Base-by-base conservation (phyloP, 225 moss, liverwort and hornwort species). In the Climacium dendroides region DNA sequence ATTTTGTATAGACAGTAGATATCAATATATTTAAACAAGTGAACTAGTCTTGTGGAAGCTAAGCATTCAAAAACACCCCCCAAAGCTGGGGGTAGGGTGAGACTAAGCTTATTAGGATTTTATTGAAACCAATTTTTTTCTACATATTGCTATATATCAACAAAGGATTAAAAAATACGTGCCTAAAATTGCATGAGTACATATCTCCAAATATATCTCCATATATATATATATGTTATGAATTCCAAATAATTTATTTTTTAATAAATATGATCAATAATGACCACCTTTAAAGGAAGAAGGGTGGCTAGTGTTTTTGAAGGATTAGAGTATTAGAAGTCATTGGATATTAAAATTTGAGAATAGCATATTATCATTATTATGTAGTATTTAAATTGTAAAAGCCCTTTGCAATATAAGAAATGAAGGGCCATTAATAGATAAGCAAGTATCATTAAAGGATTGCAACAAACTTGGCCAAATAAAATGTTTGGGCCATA, bases 251-350 rank as follows among this genome's bases (percentile, higher is more conserved):
- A 15, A 24, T 35, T 12, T 24, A 35, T 15, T 6, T 32, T 34
- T 7, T 16, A 5, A 10, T 7, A 13, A 10, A 29, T n/a, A n/a
- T n/a, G n/a, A n/a, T n/a, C n/a, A n/a, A 19, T 1, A 47, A 10
- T 0, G 2, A 47, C 4, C 5, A 13, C 1, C 3, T 52, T 70
- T 52, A 0, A 9, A 0, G 5, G 3, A 3, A 1, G 1, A 75
- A 3, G 4, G 11, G 1, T n/a, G 1, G 2, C 6, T 77, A 0
- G 35, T n/a, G 5, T n/a, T 37, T 55, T 37, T 55, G 5, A 78
- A 0, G 3, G 4, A 2, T 25, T 37, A 57, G 3, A 35, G 1
- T 57, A 2, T 28, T 57, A 1, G 3, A 28, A 78, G 39, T 12
- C 0, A 1, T 57, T 78, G 11, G 7, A 1, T 1, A 57, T 26